Evolutionary conservation across 1,284 basidiomycete genomes (phyloP), one percentile per base, ranked within the genome.

Genomic region (Moesziomyces globuligerus): DNA sequence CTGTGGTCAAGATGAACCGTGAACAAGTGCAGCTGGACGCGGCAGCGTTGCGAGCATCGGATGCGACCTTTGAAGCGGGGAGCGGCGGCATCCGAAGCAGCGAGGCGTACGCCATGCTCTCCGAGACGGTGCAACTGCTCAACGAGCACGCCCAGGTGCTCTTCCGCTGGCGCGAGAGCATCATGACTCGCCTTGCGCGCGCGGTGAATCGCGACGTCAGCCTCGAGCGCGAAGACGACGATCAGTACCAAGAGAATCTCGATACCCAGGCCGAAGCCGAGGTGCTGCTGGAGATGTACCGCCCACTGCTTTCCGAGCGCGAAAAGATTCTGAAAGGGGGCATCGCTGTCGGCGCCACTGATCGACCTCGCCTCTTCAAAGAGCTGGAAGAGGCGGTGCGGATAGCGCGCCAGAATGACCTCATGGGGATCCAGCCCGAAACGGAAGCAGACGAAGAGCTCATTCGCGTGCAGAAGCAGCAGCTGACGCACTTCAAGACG

Each of bases 211-310:
- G 80, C 40, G 78, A 79, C 17, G 71, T 80, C 32, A 66, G 65
- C 43, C 60, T 67, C 20, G 75, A 75, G 42, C 66, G 74, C 8
- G 77, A 78, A 15, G 71, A 73, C 29, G 80, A 80, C 48, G 80
- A 81, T 46, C 72, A 79, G 38, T 81, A 80, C 38, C 71, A 75
- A 20, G 78, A 81, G 24, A 75, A 79, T 21, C 60, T 81, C 4
- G 80, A 81, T 34, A 74, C 75, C 7, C 80, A 81, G 45, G 72
- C 67, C 32, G 76, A 81, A 48, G 79, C 76, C 0, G 80, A 81
- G 49, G 73, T 69, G 21, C 46, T 80, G 17, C 61, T 80, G 13
- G 78, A 80, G 42, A 80, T 80, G 78, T 80, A 80, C 46, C 68
- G 75, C 1, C 73, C 72, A 9, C 53, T 81, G 32, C 36, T 80